phyloP scores from a whole-genome alignment of 139 green algal genomes.

The Coccomyxa sp. region DNA sequence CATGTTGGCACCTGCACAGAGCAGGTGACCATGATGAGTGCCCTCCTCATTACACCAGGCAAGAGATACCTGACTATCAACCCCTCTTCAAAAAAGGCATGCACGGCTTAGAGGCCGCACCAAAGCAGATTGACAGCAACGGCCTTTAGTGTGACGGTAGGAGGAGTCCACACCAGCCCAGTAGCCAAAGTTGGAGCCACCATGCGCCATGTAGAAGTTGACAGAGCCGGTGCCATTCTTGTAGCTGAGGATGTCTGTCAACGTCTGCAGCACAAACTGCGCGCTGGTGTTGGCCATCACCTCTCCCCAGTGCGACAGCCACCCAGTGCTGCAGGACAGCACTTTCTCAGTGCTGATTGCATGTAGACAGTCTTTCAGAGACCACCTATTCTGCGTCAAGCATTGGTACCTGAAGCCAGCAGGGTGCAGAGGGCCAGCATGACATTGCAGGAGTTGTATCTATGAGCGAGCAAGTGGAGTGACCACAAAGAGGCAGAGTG shows the following conservation, averaged over 20 bases:
- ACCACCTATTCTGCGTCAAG: too few relatives aligned
- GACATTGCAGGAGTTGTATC: too few relatives aligned
- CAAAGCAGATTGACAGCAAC: too few relatives aligned
- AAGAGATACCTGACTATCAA: not conserved
- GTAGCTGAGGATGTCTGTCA: constrained; percentile 36
- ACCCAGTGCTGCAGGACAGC: constrained; percentile 22
- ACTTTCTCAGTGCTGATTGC: too few relatives aligned
- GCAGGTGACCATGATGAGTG: not conserved
- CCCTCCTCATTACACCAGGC: not conserved
- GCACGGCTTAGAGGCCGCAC: too few relatives aligned
- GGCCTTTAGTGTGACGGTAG: too few relatives aligned
- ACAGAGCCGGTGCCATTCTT: constrained; percentile 40
- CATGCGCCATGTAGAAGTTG: constrained; percentile 63
- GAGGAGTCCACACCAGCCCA: constrained; percentile 19
- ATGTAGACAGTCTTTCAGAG: too few relatives aligned
- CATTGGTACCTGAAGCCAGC: too few relatives aligned
- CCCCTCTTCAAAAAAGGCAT: too few relatives aligned
- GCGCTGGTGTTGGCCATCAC: constrained; percentile 43
- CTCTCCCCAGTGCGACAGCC: constrained; percentile 64
- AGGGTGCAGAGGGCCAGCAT: too few relatives aligned
- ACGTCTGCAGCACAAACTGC: constrained; percentile 9
- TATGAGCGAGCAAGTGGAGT: too few relatives aligned
- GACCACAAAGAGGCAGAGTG: too few relatives aligned
- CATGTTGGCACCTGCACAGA: constrained; percentile 1
- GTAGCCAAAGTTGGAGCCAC: constrained; percentile 58